Percentiles rank a stretch among this genome's conserved stretches.
These are phyloP conservation scores for Cyclanthera cordifolia DNA, from an alignment of 306 rosid genomes.

Conservation along the genomic window DNA sequence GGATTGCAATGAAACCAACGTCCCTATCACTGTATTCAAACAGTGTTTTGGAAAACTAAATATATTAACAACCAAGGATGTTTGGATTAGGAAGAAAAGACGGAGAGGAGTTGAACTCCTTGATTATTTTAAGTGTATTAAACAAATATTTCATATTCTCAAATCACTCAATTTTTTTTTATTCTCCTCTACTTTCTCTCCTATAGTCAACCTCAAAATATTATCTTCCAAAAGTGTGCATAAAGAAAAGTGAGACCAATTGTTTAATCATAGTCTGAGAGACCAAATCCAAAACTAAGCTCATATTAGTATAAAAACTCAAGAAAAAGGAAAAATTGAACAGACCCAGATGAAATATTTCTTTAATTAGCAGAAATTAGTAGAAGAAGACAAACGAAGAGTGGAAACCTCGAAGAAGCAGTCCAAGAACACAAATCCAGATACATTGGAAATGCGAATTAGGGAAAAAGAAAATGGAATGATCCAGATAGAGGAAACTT, in stretches of 20 bases:
- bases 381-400: not conserved
- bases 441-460: slow-evolving; percentile 30
- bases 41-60: not conserved
- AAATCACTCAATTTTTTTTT: too few relatives aligned
- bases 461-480: slow-evolving; percentile 19
- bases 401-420: slow-evolving; percentile 22
- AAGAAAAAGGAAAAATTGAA: not conserved
- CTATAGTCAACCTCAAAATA: too few relatives aligned
- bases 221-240: not conserved
- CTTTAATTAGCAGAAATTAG: not conserved
- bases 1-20: not conserved
- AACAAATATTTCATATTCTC: too few relatives aligned
- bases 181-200: too few relatives aligned
- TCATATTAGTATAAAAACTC: not conserved
- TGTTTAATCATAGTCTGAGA: not conserved
- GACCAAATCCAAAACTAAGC: slow-evolving; percentile 5
- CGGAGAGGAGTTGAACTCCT: too few relatives aligned
- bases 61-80: not conserved
- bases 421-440: slow-evolving; percentile 34
- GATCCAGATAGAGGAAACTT: slow-evolving; percentile 16
- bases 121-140: too few relatives aligned
- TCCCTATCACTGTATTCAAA: slow-evolving; percentile 1
- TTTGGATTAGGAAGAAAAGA: too few relatives aligned
- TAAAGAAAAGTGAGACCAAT: not conserved
- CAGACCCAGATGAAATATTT: not conserved